Conservation (phyloP, 2,329 filamentous ascomycete genomes). For the Diaporthe sp. region DNA sequence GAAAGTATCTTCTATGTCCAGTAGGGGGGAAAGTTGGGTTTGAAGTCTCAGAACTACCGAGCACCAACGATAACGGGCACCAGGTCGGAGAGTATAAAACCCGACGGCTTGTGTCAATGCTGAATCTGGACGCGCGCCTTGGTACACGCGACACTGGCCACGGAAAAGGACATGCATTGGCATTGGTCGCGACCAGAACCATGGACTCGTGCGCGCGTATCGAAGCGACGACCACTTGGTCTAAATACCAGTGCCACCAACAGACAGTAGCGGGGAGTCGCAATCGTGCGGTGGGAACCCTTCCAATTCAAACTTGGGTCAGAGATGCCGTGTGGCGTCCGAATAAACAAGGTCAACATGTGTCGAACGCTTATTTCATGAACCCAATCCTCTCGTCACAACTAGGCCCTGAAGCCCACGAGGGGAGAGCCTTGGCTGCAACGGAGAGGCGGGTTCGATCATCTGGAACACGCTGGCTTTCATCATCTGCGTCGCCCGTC, state of each 20-base stretch:
- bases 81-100: conserved; percentile 21
- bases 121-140: neutral
- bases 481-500: conserved; percentile 83
- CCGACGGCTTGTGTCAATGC: conserved; percentile 30
- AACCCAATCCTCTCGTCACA: conserved; percentile 75
- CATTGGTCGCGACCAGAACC: neutral
- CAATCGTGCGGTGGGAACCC: conserved; percentile 35
- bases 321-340: conserved; percentile 99
- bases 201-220: neutral
- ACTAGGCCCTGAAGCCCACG: conserved; percentile 89
- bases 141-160: conserved; percentile 15
- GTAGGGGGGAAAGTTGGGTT: conserved; percentile 1
- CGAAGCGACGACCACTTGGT: neutral
- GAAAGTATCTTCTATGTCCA: neutral
- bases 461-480: conserved; percentile 96
- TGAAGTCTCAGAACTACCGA: conserved; percentile 35
- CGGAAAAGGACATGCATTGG: neutral
- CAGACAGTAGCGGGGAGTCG: neutral
- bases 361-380: conserved; percentile 99
- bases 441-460: conserved; percentile 78
- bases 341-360: conserved; percentile 94
- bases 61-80: conserved; percentile 33
- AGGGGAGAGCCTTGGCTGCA: conserved; percentile 85
- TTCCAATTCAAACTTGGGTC: conserved; percentile 65
- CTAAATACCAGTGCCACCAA: neutral